Base-by-base conservation (phyloP, 495 filamentous ascomycete genomes). In the Articulospora tetracladia region DNA sequence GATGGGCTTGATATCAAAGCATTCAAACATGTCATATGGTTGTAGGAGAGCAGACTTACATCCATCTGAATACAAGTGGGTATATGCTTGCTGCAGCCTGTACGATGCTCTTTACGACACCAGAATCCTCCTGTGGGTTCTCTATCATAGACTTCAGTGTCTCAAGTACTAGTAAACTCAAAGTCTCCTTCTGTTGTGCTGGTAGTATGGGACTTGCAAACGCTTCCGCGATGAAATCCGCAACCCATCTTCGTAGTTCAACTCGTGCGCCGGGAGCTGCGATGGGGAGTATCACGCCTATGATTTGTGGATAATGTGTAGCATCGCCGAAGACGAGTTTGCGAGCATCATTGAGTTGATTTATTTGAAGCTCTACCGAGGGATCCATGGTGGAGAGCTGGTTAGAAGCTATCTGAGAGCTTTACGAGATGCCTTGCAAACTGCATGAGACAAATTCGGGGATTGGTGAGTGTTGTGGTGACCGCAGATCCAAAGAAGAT, bases 211-310 rank as follows among this genome's bases (percentile, higher is more conserved):
- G 94, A 47, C 88, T 92, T 20, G 95, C 86, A 73, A 99, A 97
- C 3, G 92, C 90, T 77, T 99, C 94, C 39, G 95, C 93, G 36
- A 99, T 78, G 71, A 99, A 99, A 25, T 97, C 92, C 23, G 92
- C 85, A 23, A 92, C 95, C 95, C 95, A 99, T 86, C 93, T 79
- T 72, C 91, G 87, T 65, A 97, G 74, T 72, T 96, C 90, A 20
- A 96, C 72, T 41, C 79, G 78, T 47, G 88, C 77, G 53, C 80
- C 77, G n/a, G 88, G 82, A 28, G 87, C 88, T 67, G 97, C 87
- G 68, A 98, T 91, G 23, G 92, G 91, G 3, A 97, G 80, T 57
- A 96, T 90, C 25, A 89, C 90, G 70, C 89, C 89, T 57, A 98
- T 83, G 71, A 99, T 92, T 69, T 89, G 90, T 28, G 86, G 84